These are phyloP conservation scores for Funneliformis caledonium DNA, from an alignment of 371 early-diverging fungal genomes.

Conservation along the genomic window DNA sequence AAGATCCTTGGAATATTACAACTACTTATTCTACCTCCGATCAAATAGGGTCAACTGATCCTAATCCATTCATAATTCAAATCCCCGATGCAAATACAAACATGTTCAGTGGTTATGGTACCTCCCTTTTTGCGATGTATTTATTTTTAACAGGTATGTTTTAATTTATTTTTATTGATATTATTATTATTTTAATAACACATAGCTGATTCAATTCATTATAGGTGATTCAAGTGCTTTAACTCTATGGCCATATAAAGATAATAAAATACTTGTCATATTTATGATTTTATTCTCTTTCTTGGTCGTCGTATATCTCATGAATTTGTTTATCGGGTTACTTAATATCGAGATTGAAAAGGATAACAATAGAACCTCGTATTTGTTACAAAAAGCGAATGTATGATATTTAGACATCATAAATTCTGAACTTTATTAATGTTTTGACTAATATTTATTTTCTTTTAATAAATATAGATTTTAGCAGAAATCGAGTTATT, in stretches of 20 bases:
- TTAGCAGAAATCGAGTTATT: slow-evolving; percentile 22
- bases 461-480: background rate
- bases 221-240: background rate
- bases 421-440: background rate
- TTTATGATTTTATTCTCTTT: slow-evolving; percentile 3
- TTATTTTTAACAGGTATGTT: background rate
- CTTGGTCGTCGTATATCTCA: background rate
- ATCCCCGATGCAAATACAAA: background rate
- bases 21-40: too few relatives aligned
- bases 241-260: background rate
- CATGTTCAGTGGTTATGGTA: background rate
- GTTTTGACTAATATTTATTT: background rate
- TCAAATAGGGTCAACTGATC: too few relatives aligned
- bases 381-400: background rate
- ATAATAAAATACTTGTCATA: background rate
- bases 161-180: background rate
- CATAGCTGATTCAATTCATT: background rate
- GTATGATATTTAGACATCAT: background rate
- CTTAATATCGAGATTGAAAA: background rate
- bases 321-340: slow-evolving; percentile 14
- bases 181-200: background rate
- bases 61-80: too few relatives aligned
- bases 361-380: background rate
- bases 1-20: too few relatives aligned
- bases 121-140: background rate